phyloP scores from a whole-genome alignment of 805 yeast genomes.

The Ogataea dorogensis region DNA sequence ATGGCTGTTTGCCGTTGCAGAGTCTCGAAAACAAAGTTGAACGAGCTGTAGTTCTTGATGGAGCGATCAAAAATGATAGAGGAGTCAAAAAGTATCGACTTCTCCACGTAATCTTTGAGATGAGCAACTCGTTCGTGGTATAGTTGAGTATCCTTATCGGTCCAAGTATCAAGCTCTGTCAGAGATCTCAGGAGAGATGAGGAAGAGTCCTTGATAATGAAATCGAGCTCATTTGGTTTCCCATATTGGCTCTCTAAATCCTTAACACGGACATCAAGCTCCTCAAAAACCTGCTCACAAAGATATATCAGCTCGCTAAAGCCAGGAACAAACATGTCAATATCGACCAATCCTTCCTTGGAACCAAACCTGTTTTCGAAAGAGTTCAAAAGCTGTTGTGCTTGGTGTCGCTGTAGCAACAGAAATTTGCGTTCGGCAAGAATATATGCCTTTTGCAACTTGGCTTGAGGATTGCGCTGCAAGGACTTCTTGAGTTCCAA shows the following conservation, averaged over 20 bases:
- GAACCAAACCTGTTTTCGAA: constrained; percentile 31
- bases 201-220: constrained; percentile 46
- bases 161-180: constrained; percentile 58
- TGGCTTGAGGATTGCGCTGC: constrained; percentile 43
- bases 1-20: constrained; percentile 15
- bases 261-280: constrained; percentile 43
- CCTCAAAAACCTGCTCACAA: constrained; percentile 29
- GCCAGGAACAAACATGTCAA: constrained; percentile 20
- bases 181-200: constrained; percentile 46
- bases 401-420: constrained; percentile 22
- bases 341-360: constrained; percentile 13
- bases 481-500: constrained; percentile 41
- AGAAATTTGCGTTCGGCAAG: constrained; percentile 45
- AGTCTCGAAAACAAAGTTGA: constrained; percentile 15
- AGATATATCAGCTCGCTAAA: constrained; percentile 17
- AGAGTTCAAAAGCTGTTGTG: constrained; percentile 36
- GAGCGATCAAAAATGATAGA: constrained; percentile 54
- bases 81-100: constrained; percentile 54
- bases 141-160: constrained; percentile 39
- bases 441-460: constrained; percentile 41
- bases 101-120: constrained; percentile 49
- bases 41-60: constrained; percentile 25
- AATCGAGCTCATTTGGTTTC: constrained; percentile 50
- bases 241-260: constrained; percentile 52
- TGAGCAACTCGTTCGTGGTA: constrained; percentile 42